Percentiles rank a stretch among this genome's conserved stretches.
Evolutionary conservation across 1,139 yeast genomes (phyloP).

Genomic region (Debaryomycetaceae sp.): DNA sequence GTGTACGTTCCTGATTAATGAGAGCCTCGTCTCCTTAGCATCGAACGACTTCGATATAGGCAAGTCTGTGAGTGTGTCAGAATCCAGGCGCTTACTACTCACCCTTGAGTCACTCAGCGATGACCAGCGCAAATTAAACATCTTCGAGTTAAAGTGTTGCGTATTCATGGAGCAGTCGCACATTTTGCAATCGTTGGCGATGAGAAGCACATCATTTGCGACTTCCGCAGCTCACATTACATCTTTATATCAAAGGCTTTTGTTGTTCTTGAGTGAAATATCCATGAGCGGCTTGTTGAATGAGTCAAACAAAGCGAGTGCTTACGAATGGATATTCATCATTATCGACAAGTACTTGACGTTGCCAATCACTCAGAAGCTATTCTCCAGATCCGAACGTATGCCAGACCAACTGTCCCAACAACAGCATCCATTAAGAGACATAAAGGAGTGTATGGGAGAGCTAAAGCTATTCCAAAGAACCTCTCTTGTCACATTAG

Average conservation of each 20-base stretch:
- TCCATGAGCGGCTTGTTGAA: slow-evolving; percentile 23
- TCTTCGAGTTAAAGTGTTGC: slow-evolving; percentile 23
- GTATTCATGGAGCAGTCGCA: slow-evolving; percentile 26
- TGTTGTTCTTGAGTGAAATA: slow-evolving; percentile 35
- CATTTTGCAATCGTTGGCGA: slow-evolving; percentile 26
- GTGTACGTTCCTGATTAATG: too few species aligned
- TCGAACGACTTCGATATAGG: too few species aligned
- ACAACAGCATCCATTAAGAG: slow-evolving; percentile 18
- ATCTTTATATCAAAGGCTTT: slow-evolving; percentile 28
- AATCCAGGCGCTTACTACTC: too few species aligned
- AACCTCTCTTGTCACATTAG: slow-evolving; percentile 37
- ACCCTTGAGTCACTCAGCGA: too few species aligned
- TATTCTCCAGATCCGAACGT: slow-evolving; percentile 14
- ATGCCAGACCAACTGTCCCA: slow-evolving; percentile 2
- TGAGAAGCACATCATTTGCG: slow-evolving; percentile 21
- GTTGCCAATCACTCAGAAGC: slow-evolving; percentile 17
- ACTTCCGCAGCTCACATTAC: slow-evolving; percentile 30
- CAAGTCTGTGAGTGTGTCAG: too few species aligned
- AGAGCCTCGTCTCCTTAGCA: too few species aligned
- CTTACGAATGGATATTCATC: slow-evolving; percentile 27
- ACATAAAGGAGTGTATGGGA: slow-evolving; percentile 41
- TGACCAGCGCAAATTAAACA: too few species aligned
- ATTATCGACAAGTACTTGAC: slow-evolving; percentile 28
- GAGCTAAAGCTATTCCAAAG: slow-evolving; percentile 44
- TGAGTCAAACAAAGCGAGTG: slow-evolving; percentile 12